phyloP scores from a whole-genome alignment of 768 basidiomycete species.

The Dictyophora rubrovolvata region DNA sequence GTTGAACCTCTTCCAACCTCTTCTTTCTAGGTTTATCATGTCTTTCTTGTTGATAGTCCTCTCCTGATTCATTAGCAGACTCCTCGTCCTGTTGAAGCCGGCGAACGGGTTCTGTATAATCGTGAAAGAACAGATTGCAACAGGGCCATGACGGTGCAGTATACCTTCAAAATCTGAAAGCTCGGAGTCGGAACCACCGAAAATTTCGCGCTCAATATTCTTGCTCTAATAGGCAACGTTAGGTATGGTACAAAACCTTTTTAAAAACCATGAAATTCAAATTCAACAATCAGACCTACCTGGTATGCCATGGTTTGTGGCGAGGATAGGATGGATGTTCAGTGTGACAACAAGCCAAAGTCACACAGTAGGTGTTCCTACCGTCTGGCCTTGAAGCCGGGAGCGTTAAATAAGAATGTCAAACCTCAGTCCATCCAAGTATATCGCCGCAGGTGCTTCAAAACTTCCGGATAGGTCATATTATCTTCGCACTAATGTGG shows the following conservation, averaged over 20 bases:
- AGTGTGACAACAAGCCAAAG: conserved; percentile 9
- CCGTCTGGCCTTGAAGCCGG: too few relatives aligned
- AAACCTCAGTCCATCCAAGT: conserved; percentile 56
- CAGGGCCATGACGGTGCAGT: neutral
- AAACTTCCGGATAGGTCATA: neutral
- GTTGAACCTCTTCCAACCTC: conserved; percentile 29
- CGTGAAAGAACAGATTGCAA: neutral
- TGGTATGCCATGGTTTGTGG: conserved; percentile 2
- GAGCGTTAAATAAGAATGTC: conserved; percentile 38
- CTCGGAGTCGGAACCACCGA: conserved; percentile 78
- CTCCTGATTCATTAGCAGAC: conserved; percentile 34
- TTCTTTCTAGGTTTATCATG: conserved; percentile 18
- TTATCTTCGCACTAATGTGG: neutral
- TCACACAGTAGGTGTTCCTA: too few relatives aligned
- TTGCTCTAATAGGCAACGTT: neutral
- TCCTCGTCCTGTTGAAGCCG: conserved; percentile 22
- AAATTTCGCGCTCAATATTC: conserved; percentile 59
- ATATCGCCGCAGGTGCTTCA: conserved; percentile 64
- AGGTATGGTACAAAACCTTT: neutral
- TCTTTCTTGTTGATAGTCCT: conserved; percentile 40
- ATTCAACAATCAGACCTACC: neutral
- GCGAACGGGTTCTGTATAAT: neutral
- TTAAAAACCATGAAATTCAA: neutral
- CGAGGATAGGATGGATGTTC: neutral
- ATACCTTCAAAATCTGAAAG: conserved; percentile 57